phyloP scores from a whole-genome alignment of 2,329 filamentous ascomycete genomes.

The Stylonectria norvegica region DNA sequence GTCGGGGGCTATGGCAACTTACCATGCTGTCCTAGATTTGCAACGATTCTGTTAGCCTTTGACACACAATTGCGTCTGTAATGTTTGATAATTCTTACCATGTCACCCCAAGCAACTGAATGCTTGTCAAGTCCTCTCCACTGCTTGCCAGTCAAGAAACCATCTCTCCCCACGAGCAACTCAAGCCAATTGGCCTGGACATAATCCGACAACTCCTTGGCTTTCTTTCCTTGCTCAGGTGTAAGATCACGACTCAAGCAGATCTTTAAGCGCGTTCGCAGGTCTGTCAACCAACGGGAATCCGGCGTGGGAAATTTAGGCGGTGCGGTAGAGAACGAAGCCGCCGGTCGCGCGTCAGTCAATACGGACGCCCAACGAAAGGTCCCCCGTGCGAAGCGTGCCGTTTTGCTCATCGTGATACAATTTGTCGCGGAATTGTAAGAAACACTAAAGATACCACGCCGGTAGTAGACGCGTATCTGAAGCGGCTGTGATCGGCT shows the following conservation, averaged over 20 bases:
- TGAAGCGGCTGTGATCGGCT: conserved; percentile 9
- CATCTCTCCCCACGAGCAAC: conserved; percentile 69
- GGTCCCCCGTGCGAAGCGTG: background rate
- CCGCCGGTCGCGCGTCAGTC: too few relatives aligned
- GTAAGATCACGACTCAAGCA: background rate
- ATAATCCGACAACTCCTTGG: conserved; percentile 12
- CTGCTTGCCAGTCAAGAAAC: conserved; percentile 61
- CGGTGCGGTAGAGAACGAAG: too few relatives aligned
- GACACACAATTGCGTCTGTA: too few relatives aligned
- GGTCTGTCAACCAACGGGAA: conserved; percentile 11
- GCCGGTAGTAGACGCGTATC: too few relatives aligned
- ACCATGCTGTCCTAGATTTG: conserved; percentile 51
- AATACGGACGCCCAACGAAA: background rate
- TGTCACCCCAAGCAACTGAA: conserved; percentile 78
- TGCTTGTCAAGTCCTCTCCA: conserved; percentile 62
- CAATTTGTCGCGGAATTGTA: background rate
- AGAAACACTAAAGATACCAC: too few relatives aligned
- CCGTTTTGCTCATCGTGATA: background rate
- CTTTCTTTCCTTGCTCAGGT: conserved; percentile 3
- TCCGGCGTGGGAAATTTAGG: conserved; percentile 5
- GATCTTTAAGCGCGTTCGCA: background rate
- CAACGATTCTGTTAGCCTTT: background rate
- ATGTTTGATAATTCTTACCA: conserved; percentile 54
- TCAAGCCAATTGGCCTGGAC: conserved; percentile 60
- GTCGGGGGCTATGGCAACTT: conserved; percentile 23